Base-by-base conservation (phyloP, 768 basidiomycete genomes). In the Tylopilus balloui region DNA sequence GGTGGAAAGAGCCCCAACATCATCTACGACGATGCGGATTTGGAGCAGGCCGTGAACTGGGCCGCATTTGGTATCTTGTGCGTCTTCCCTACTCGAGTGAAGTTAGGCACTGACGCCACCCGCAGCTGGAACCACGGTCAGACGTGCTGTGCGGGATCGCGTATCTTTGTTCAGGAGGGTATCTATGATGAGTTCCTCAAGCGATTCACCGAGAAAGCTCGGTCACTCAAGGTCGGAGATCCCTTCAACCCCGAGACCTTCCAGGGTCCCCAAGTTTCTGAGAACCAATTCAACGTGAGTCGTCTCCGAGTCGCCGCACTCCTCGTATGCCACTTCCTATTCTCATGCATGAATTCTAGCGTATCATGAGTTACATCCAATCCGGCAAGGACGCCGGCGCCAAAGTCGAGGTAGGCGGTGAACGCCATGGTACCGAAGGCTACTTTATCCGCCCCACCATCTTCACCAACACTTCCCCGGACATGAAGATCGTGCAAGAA, bases 251-350 rank as follows among this genome's bases (percentile, higher is more conserved):
- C 65, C 0, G 77, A 73, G 8, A 77, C 76, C 25, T 77, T 78
- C 66, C 87, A 89, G 55, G 91, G 91, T 20, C 90, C 90, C 0
- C 82, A 88, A 65, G 84, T 88, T 23, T 88, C 86, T 1, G 72
- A 91, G 64, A 61, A 74, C 32, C 90, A 92, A 63, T 88, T 73
- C 60, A 78, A 88, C 55, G 86, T 86, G 39, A 50, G 80, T 70
- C 4, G 5, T n/a, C 19, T 39, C n/a, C n/a, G n/a, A n/a, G n/a
- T n/a, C 2, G 12, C 39, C 29, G 6, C 15, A 24, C 34, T 14
- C 23, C 9, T 29, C 20, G 7, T 14, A n/a, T 39, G 1, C 13
- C n/a, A 14, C 27, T n/a, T 23, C 7, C 9, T 15, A 3, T 31
- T 39, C 47, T 61, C 25, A 48, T 7, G 4, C 2, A 17, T 24